Evolutionary conservation across 495 filamentous ascomycete genomes (phyloP).

Genomic region (Aspergillus asperescens): DNA sequence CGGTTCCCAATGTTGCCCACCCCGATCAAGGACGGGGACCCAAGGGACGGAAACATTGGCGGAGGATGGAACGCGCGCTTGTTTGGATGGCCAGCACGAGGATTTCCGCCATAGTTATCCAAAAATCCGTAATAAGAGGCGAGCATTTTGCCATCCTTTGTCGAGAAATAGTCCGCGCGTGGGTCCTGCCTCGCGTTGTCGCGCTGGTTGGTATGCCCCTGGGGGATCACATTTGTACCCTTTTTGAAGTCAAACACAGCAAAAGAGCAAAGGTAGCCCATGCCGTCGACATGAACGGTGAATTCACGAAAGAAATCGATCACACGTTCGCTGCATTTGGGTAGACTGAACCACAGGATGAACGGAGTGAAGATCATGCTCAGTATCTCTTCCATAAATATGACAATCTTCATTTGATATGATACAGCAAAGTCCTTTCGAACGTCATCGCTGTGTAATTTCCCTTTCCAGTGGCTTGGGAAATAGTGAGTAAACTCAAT

Average conservation of each 20-base stretch:
- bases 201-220: slow-evolving; percentile 30
- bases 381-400: slow-evolving; percentile 88
- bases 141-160: slow-evolving; percentile 96
- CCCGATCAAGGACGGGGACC: slow-evolving; percentile 54
- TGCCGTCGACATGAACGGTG: slow-evolving; percentile 91
- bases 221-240: slow-evolving; percentile 54
- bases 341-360: slow-evolving; percentile 80
- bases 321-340: slow-evolving; percentile 84
- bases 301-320: slow-evolving; percentile 98
- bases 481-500: slow-evolving; percentile 88
- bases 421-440: slow-evolving; percentile 76
- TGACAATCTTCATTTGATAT: slow-evolving; percentile 82
- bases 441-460: slow-evolving; percentile 84
- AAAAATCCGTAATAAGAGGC: slow-evolving; percentile 91
- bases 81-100: slow-evolving; percentile 50
- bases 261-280: slow-evolving; percentile 94
- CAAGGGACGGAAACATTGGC: slow-evolving; percentile 66
- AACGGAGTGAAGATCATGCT: slow-evolving; percentile 90
- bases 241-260: slow-evolving; percentile 98
- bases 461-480: slow-evolving; percentile 79
- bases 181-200: slow-evolving; percentile 48
- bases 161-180: slow-evolving; percentile 86
- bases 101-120: slow-evolving; percentile 75
- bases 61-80: slow-evolving; percentile 66
- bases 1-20: slow-evolving; percentile 42